Evolutionary conservation across 805 yeast species (phyloP), one percentile per base, ranked within the genome.

Genomic region (Vanderwaltozyma yarrowii): DNA sequence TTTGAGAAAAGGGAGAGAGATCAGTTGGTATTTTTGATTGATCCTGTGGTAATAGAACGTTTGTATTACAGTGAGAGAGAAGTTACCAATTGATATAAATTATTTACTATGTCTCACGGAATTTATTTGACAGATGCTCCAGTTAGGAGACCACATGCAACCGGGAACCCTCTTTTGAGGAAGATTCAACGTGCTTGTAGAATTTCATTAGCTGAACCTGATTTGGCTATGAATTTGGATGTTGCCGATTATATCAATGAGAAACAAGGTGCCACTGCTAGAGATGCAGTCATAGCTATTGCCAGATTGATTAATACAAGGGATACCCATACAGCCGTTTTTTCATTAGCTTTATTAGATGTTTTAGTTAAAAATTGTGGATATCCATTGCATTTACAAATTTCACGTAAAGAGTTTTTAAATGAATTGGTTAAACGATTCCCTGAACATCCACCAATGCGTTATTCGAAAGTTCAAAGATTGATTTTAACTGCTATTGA

Each of bases 361-460:
- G 85, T 85, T 38, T 67, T 92, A 49, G 98, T 92, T 37, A 92
- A 92, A 64, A 92, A 92, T 66, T 92, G 99, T 65, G 98, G 97
- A 5, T 92, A 89, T 60, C 96, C 98, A 7, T 76, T 92, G 64
- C 98, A 92, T 48, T 69, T 92, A 34, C 98, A 92, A 63, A 85
- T 92, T 37, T 83, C 95, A 3, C 74, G 97, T 43, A 88, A 92
- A 61, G 97, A 89, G 58, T 92, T 92, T 51, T 69, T 92, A 52
- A 92, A 92, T 58, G 95, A 86, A 55, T 71, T 92, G 53, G 98
- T 92, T 18, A 82, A 85, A 52, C 66, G 85, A 57, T 92, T 92
- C 64, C 97, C 97, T 2, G 96, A 88, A 56, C 76, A 85, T 53
- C 97, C 98, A 1, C 95, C 96, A 3, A 64, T 80, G 44, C 74